Evolutionary conservation across 129 eudicot species (phyloP).

Genomic region (Lactuca saligna): DNA sequence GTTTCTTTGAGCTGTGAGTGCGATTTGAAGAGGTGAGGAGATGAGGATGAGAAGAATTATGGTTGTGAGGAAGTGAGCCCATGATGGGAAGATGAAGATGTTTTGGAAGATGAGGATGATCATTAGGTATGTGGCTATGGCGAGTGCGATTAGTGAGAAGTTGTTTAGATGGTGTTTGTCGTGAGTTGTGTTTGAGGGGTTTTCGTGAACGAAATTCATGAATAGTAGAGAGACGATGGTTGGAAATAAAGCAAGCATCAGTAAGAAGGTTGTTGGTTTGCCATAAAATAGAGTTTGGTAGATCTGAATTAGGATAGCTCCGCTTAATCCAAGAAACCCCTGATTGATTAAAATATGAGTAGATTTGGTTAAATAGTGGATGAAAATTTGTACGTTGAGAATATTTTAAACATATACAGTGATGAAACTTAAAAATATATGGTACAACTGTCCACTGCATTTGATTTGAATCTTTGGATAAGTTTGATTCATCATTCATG

Average conservation of each 20-base stretch:
- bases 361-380: not conserved
- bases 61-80: conserved; percentile 44
- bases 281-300: conserved; percentile 52
- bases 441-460: not conserved
- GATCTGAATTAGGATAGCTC: conserved; percentile 79
- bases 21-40: conserved; percentile 56
- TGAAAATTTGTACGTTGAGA: not conserved
- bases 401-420: too few species aligned
- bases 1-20: conserved; percentile 43
- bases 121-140: conserved; percentile 59
- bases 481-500: not conserved
- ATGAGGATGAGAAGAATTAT: conserved; percentile 46
- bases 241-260: conserved; percentile 76
- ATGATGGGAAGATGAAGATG: conserved; percentile 47
- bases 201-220: conserved; percentile 63
- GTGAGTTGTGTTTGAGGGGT: conserved; percentile 32
- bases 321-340: conserved; percentile 94
- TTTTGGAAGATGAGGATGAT: conserved; percentile 59
- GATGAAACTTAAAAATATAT: not conserved
- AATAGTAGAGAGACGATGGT: conserved; percentile 48
- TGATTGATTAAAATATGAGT: conserved; percentile 32
- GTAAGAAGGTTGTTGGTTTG: conserved; percentile 55
- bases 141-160: conserved; percentile 61
- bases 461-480: not conserved
- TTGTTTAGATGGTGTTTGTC: conserved; percentile 53